Evolutionary conservation across 2,329 filamentous ascomycete species (phyloP).

Genomic region (Fusarium verrucosum): DNA sequence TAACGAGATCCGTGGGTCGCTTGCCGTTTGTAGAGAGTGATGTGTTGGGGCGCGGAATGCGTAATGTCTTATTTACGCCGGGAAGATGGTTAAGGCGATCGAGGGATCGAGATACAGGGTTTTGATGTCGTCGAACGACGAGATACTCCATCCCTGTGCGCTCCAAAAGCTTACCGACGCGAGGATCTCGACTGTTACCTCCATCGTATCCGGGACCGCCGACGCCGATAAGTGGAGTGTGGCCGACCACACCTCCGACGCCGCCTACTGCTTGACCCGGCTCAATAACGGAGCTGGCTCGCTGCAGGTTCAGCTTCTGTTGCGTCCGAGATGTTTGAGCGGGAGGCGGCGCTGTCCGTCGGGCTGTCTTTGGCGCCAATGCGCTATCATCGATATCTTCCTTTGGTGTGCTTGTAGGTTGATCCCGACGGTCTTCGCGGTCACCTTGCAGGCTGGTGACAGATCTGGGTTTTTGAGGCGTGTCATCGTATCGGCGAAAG

Average conservation of each 20-base stretch:
- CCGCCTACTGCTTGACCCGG: slow-evolving; percentile 59
- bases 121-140: slow-evolving; percentile 77
- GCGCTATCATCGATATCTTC: slow-evolving; percentile 55
- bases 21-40: slow-evolving; percentile 53
- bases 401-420: slow-evolving; percentile 37
- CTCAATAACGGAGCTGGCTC: slow-evolving; percentile 77
- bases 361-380: slow-evolving; percentile 57
- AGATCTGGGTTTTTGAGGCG: slow-evolving; percentile 55
- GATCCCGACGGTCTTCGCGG: slow-evolving; percentile 31
- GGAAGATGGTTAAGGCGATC: slow-evolving; percentile 57
- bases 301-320: slow-evolving; percentile 78
- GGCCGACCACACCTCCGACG: slow-evolving; percentile 52
- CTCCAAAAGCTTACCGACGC: slow-evolving; percentile 72
- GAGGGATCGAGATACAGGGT: slow-evolving; percentile 73
- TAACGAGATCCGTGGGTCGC: slow-evolving; percentile 43
- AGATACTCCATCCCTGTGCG: slow-evolving; percentile 77
- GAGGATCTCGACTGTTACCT: slow-evolving; percentile 63
- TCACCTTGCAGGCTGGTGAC: slow-evolving; percentile 49
- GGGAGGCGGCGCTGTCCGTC: slow-evolving; percentile 52
- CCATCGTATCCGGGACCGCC: slow-evolving; percentile 65
- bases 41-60: slow-evolving; percentile 56
- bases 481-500: slow-evolving; percentile 47
- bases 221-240: slow-evolving; percentile 61
- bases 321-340: slow-evolving; percentile 73
- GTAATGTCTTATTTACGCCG: slow-evolving; percentile 59